phyloP scores from a whole-genome alignment of 1,284 basidiomycete genomes.

The Grifola frondosa region DNA sequence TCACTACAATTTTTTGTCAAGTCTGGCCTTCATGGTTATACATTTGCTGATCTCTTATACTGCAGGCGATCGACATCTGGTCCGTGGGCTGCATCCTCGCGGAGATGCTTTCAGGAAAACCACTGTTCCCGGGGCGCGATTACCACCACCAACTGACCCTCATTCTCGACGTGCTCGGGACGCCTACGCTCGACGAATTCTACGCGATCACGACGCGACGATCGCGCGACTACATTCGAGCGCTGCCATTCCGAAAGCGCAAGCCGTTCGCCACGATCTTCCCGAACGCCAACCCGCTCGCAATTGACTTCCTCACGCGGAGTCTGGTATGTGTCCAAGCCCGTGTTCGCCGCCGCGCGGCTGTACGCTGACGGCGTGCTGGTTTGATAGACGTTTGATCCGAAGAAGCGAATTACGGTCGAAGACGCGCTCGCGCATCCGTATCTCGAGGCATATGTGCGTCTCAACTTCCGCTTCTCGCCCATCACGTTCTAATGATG shows the following conservation, averaged over 20 bases:
- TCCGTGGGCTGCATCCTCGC: constrained; percentile 96
- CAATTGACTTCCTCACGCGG: constrained; percentile 90
- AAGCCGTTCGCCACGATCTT: constrained; percentile 78
- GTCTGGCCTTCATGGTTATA: too few species aligned
- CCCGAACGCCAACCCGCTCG: constrained; percentile 83
- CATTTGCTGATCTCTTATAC: constrained; percentile 23
- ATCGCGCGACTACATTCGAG: constrained; percentile 88
- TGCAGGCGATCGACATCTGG: constrained; percentile 88
- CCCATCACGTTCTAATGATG: background rate
- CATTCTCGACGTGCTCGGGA: constrained; percentile 91
- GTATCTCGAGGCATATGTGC: constrained; percentile 86
- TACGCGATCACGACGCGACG: constrained; percentile 85
- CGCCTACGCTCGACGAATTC: constrained; percentile 89
- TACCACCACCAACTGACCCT: constrained; percentile 94
- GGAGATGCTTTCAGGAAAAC: constrained; percentile 93
- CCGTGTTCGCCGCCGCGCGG: background rate
- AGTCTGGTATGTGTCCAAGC: constrained; percentile 70
- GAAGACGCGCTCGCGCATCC: constrained; percentile 91
- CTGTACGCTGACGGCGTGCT: background rate
- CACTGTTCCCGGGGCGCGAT: constrained; percentile 94
- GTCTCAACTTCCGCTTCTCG: constrained; percentile 27
- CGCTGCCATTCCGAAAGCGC: constrained; percentile 85
- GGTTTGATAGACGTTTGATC: constrained; percentile 74
- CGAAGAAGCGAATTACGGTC: constrained; percentile 89
- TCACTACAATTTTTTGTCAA: too few species aligned